Evolutionary conservation across 1,284 basidiomycete species (phyloP).

Genomic region (Fomitopsis palustris): DNA sequence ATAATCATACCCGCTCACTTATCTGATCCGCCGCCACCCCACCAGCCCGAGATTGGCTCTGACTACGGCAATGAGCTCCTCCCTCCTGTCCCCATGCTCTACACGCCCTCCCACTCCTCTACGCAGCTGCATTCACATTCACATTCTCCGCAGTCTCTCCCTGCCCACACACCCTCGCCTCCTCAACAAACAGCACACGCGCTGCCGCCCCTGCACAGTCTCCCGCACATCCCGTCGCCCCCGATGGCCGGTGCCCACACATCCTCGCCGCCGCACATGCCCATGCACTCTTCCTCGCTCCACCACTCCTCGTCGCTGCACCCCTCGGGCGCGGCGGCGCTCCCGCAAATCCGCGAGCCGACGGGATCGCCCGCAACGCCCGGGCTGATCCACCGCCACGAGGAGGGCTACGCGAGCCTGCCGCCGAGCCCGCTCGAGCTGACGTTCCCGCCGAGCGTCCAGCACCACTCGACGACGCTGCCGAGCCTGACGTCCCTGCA

Average conservation of each 20-base stretch:
- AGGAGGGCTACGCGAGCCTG: slow-evolving; percentile 28
- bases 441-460: slow-evolving; percentile 12
- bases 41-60: slow-evolving; percentile 14
- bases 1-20: not conserved
- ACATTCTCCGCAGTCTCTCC: not conserved
- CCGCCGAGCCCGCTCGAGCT: slow-evolving; percentile 29
- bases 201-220: not conserved
- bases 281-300: slow-evolving; percentile 6
- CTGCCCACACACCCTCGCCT: not conserved
- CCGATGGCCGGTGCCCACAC: not conserved
- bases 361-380: slow-evolving; percentile 14
- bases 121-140: not conserved
- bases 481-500: slow-evolving; percentile 3
- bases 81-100: not conserved
- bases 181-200: not conserved
- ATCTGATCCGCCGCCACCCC: not conserved
- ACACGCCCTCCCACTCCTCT: not conserved
- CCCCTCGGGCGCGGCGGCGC: no score
- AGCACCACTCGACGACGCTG: not conserved
- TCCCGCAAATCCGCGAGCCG: slow-evolving; percentile 6
- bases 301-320: slow-evolving; percentile 3
- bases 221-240: not conserved
- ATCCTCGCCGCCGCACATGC: slow-evolving; percentile 5
- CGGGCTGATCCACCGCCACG: slow-evolving; percentile 23
- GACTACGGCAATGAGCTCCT: slow-evolving; percentile 10